Base-by-base conservation (phyloP, 2,329 filamentous ascomycete genomes). In the Bipolaris bicolor region DNA sequence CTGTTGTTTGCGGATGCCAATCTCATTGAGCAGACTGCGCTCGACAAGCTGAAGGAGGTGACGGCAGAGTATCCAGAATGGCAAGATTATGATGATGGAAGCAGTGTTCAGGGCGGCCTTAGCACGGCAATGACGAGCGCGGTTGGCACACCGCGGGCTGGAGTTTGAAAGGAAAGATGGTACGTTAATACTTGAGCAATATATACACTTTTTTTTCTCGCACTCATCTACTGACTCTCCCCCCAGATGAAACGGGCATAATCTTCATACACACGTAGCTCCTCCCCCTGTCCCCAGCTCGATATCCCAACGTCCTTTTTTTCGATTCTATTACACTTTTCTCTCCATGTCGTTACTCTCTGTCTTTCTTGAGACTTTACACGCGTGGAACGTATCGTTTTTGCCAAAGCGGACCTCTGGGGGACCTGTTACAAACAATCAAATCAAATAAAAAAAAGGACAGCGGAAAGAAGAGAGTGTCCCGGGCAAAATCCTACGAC, bases 1-100 rank as follows among this genome's bases (percentile, higher is more conserved):
- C 82, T 96, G 68, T 84, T 99, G 52, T 98, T 93, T 79, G 86
- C 91, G 70, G 95, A 99, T 81, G 94, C 94, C 48, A 93, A 93
- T 76, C 83, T 90, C 52, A 97, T 99, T 78, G 91, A 97, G 84
- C 76, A 80, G 60, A 82, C 83, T 49, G 82, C 80, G 56, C 58
- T 84, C 31, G 72, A 79, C 34, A 83, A 84, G 70, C 73, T 88
- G 49, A 80, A 76, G 55, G 83, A 83, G 62, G 80, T 83, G 60
- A 84, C 82, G 2, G 80, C 81, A 49, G 77, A 79, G n/a, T 75
- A 84, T 62, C 84, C 86, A 2, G 80, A 86, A 60, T 82, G 85
- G 65, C 79, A 84, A 59, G 82, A 85, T 70, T 86, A 84, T 55
- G 84, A 87, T 49, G 81, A 82, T 52, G 75, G 78, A 11, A 77